A percentile compares a stretch with the other conserved stretches of the same genome.
These are phyloP conservation scores for Tricholoma matsutake DNA, from an alignment of 768 basidiomycete species.

Conservation along the genomic window DNA sequence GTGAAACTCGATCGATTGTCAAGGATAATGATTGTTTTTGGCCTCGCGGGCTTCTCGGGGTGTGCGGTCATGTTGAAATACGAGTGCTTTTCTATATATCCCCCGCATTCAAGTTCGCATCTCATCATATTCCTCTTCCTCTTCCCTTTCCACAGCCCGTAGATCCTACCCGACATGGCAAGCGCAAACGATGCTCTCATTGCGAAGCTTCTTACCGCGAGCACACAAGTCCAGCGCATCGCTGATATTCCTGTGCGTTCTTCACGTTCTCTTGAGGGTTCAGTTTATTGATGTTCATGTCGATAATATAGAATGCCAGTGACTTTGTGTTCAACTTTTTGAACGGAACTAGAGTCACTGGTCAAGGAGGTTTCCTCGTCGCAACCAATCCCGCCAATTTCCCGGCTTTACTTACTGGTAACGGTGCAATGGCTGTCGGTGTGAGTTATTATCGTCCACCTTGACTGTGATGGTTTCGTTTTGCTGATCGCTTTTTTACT, in stretches of 20 bases:
- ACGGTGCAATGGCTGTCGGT: slow-evolving; percentile 1
- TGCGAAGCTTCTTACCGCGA: not conserved
- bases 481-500: not conserved
- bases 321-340: slow-evolving; percentile 1
- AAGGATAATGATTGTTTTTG: not conserved
- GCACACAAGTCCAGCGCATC: not conserved
- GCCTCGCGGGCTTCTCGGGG: not conserved
- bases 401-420: not conserved
- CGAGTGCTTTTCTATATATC: not conserved
- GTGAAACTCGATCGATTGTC: too few relatives aligned
- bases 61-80: not conserved
- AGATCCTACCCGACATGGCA: not conserved
- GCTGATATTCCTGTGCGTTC: not conserved
- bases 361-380: not conserved
- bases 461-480: too few relatives aligned
- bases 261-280: not conserved
- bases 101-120: not conserved
- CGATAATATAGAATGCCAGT: not conserved
- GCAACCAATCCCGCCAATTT: not conserved
- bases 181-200: not conserved
- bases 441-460: not conserved
- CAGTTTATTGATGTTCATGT: not conserved
- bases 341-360: not conserved
- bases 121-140: not conserved
- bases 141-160: not conserved